A percentile compares a stretch with the other conserved stretches of the same genome.
Conservation (phyloP, 331 rosid genomes). For the Cydonia oblonga region DNA sequence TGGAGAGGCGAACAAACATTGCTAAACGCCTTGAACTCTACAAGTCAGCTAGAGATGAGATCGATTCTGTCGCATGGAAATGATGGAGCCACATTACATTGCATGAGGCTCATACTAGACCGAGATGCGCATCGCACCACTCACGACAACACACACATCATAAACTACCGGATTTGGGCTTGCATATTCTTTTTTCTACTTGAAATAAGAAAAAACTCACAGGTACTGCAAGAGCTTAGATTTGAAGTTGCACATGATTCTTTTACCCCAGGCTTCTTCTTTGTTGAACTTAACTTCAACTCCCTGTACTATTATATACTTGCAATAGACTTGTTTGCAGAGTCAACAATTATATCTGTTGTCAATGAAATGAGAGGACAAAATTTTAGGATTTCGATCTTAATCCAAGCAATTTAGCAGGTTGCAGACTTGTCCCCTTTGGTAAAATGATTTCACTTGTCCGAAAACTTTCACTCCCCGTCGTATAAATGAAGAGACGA, state of each 20-base stretch:
- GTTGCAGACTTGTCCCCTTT: too few species aligned
- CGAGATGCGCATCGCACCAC: background rate
- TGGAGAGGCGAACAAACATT: slow-evolving; percentile 67
- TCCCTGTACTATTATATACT: background rate
- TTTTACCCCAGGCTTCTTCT: slow-evolving; percentile 3
- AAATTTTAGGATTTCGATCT: too few species aligned
- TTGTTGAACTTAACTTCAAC: background rate
- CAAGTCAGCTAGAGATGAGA: slow-evolving; percentile 96
- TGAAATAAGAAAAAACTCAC: background rate
- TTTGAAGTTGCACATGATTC: slow-evolving; percentile 31
- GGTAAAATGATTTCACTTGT: too few species aligned
- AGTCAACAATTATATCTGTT: too few species aligned
- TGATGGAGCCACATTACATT: slow-evolving; percentile 19
- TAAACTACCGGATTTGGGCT: background rate
- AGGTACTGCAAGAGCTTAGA: slow-evolving; percentile 14
- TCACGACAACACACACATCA: background rate
- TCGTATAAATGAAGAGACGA: too few species aligned
- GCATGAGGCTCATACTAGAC: background rate
- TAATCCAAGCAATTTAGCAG: too few species aligned
- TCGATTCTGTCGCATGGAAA: slow-evolving; percentile 92
- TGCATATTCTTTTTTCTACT: slow-evolving; percentile 12
- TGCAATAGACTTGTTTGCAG: too few species aligned
- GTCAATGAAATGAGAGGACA: too few species aligned
- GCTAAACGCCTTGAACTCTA: slow-evolving; percentile 88
- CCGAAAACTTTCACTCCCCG: too few species aligned